Evolutionary conservation across 1,139 yeast genomes (phyloP), one percentile per base, ranked within the genome.

Genomic region (Candida sanyaensis): DNA sequence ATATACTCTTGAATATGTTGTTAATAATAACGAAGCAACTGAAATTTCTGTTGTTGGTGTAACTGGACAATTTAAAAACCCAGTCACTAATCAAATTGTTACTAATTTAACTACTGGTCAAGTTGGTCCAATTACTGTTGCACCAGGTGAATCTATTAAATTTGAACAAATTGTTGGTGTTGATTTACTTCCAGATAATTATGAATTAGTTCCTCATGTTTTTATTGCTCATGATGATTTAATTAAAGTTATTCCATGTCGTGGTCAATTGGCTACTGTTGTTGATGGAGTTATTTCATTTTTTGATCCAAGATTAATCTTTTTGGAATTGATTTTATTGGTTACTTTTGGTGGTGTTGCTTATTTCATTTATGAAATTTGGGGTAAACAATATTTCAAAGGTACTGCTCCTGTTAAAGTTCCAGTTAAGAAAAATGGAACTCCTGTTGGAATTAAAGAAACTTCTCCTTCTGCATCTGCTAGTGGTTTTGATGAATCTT

Each of bases 241-340:
- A 48, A 66, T 85, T 58, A 78, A 81, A 66, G 72, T 78, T 55
- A 72, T 86, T 42, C 81, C 83, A 45, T 80, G 86, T 38, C 75
- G 80, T 58, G 80, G 83, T 43, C 83, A 81, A 58, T 70, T 84
- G 53, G 71, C 88, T 37, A 65, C 73, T 31, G 78, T 90, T 51
- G 65, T 66, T n/a, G 96, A 90, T 56, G 79, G 78, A 34, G 77
- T 85, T 46, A 72, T 90, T 57, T 85, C 96, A 1, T 56, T 85
- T 50, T 84, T 86, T 67, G 81, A 88, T 63, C 93, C 92, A 28
- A 83, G 86, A 64, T 78, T 89, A 60, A 65, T 89, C 52, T 65
- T 87, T 42, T 77, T 86, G 56, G 86, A 83, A 60, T 48, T 81
- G 13, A 60, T 88, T 32, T 70, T 88, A 55, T 59, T 72, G 10